A percentile compares a stretch with the other conserved stretches of the same genome.
These are phyloP conservation scores for Aspergillus udagawae DNA, from an alignment of 2,329 filamentous ascomycete genomes.

Conservation along the genomic window DNA sequence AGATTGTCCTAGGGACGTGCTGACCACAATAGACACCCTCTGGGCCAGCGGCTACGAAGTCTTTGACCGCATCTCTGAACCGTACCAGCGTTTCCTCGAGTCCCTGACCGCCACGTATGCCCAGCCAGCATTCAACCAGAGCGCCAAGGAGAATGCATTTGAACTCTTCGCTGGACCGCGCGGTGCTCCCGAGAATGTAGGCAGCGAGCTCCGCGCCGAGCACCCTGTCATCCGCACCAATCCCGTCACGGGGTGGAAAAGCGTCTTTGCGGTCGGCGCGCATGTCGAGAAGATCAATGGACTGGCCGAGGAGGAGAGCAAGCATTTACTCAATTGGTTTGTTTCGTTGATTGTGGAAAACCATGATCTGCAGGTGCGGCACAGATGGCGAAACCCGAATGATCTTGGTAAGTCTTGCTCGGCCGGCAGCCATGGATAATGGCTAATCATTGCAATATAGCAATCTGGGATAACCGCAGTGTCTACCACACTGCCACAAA, in stretches of 20 bases:
- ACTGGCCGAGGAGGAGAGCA: conserved; percentile 29
- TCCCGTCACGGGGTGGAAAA: conserved; percentile 40
- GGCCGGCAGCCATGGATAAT: not conserved
- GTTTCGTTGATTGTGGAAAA: conserved; percentile 37
- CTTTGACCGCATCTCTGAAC: conserved; percentile 39
- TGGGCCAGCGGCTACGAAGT: conserved; percentile 44
- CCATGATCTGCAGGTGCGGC: conserved; percentile 41
- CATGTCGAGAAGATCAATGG: conserved; percentile 32
- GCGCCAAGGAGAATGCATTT: conserved; percentile 28
- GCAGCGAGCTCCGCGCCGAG: conserved; percentile 46
- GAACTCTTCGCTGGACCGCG: conserved; percentile 26
- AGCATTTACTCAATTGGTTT: conserved; percentile 32
- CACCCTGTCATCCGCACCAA: conserved; percentile 52
- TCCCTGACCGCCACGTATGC: conserved; percentile 36
- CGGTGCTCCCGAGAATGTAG: conserved; percentile 57
- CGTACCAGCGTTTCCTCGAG: conserved; percentile 38
- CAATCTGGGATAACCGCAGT: conserved; percentile 58
- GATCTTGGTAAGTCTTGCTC: conserved; percentile 35
- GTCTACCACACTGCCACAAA: conserved; percentile 54
- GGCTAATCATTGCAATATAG: conserved; percentile 22
- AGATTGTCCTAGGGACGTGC: not conserved
- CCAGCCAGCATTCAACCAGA: conserved; percentile 28
- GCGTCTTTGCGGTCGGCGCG: conserved; percentile 31
- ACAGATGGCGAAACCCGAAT: conserved; percentile 35
- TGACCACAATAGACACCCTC: conserved; percentile 32